Evolutionary conservation across 345 rosid species (phyloP), one percentile per base, ranked within the genome.

Genomic region (Gossypium thurberi): DNA sequence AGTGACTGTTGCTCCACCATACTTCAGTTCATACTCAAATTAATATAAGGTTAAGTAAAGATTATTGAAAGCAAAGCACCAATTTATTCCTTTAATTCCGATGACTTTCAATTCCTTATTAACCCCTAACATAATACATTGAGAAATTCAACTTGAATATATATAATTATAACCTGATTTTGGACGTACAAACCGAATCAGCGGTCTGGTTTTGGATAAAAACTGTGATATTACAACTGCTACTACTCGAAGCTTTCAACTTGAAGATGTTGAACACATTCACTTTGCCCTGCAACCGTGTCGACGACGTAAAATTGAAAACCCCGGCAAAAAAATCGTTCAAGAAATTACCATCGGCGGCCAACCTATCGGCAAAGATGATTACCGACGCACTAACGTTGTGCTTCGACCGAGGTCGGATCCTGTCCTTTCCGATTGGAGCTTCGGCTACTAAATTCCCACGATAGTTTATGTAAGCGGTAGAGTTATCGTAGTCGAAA

Each of bases 371-470:
- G 1, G 63, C 81, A 2, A 67, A 84, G 23, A 84, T 56, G 0
- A 67, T 71, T 4, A 81, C 70, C 1, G 76, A 55, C 4, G 78
- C 59, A 69, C 53, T 70, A 12, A 81, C 12, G 50, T 73, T 72
- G 40, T 82, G 82, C 70, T 69, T 79, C 1, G 47, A 65, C 21
- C 87, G 75, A 26, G 84, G 80, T 0, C 77, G 80, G 58, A 85
- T 80, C 3, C 52, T 47, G 58, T 76, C 89, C 0, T 20, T 68
- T 2, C 56, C 43, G 1, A 85, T 66, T 1, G 78, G 74, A 11
- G 78, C 85, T 28, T 81, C 82, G 0, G 66, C 89, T 0, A 76
- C 78, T 2, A 69, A 40, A 0, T 65, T 51, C 0, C 65, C 81
- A 0, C 43, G 70, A 44, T 87, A 83, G 48, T 14, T 66, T 8